phyloP scores from a whole-genome alignment of 148 eudicot species.

The Cornus kousa region DNA sequence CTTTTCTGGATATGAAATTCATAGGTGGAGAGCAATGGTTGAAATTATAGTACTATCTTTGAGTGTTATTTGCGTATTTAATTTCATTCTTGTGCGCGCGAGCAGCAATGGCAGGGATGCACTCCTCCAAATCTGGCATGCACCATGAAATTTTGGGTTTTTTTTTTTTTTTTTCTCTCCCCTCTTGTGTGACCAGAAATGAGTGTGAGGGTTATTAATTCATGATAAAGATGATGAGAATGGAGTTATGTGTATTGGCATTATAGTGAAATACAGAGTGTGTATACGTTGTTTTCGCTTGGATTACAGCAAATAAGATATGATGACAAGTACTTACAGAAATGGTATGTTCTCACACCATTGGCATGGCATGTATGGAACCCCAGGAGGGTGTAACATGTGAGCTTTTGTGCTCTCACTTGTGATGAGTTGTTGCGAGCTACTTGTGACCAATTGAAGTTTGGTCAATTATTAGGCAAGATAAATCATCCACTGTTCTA shows the following conservation, averaged over 20 bases:
- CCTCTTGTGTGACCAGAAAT: no score
- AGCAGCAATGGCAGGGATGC: background rate
- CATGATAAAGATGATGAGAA: no score
- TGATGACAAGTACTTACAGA: background rate
- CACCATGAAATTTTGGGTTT: background rate
- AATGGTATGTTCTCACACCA: background rate
- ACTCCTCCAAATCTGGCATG: background rate
- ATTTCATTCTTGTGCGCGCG: background rate
- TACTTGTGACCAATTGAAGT: no score
- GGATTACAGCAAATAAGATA: background rate
- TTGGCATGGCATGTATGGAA: background rate
- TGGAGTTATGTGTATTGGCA: no score
- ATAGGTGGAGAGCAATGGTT: constrained; percentile 82
- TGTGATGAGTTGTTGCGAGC: background rate
- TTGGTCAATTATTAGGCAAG: no score
- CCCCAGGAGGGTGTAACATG: background rate
- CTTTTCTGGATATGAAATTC: constrained; percentile 54
- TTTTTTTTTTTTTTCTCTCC: no score
- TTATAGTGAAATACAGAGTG: no score
- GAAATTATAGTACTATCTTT: constrained; percentile 33
- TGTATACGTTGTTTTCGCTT: background rate
- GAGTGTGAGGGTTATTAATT: no score
- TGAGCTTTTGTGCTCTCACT: background rate
- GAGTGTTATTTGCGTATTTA: background rate
- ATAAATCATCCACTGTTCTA: no score